phyloP scores from a whole-genome alignment of 176 grass and related monocot genomes.

The Oryza glaberrima region DNA sequence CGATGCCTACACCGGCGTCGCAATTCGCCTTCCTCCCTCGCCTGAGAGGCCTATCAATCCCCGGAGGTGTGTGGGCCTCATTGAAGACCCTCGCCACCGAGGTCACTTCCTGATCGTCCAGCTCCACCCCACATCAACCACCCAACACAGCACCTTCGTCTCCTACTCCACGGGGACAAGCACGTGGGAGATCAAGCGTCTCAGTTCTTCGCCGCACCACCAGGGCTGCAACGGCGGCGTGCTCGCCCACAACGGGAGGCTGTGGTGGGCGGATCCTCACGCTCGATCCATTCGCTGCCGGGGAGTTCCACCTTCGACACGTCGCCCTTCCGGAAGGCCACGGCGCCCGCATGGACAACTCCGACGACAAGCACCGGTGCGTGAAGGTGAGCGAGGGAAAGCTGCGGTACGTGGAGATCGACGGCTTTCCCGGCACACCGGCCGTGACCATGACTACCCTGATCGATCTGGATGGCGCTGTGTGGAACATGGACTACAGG shows the following conservation, averaged over 20 bases:
- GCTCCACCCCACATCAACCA: neutral
- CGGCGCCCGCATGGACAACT: too few species aligned
- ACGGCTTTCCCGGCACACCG: neutral
- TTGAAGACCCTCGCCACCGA: neutral
- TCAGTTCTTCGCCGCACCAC: neutral
- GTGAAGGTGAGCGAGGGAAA: too few species aligned
- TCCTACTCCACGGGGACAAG: neutral
- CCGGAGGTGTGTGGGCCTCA: neutral
- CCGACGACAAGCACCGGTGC: too few species aligned
- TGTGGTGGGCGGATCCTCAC: too few species aligned
- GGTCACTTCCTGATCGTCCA: neutral
- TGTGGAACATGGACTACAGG: neutral
- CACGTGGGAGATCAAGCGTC: neutral
- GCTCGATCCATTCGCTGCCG: too few species aligned
- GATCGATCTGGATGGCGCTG: neutral
- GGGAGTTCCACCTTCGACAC: too few species aligned
- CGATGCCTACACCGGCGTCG: too few species aligned
- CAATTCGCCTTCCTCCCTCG: too few species aligned
- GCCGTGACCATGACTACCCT: neutral
- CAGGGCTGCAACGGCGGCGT: too few species aligned
- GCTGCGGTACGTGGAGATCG: constrained; percentile 19
- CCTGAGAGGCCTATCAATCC: neutral
- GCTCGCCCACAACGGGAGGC: too few species aligned
- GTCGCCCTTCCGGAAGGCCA: too few species aligned
- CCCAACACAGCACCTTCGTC: neutral